Evolutionary conservation across 1,139 yeast genomes (phyloP), one percentile per base, ranked within the genome.

Genomic region (Protomyces gravidus): DNA sequence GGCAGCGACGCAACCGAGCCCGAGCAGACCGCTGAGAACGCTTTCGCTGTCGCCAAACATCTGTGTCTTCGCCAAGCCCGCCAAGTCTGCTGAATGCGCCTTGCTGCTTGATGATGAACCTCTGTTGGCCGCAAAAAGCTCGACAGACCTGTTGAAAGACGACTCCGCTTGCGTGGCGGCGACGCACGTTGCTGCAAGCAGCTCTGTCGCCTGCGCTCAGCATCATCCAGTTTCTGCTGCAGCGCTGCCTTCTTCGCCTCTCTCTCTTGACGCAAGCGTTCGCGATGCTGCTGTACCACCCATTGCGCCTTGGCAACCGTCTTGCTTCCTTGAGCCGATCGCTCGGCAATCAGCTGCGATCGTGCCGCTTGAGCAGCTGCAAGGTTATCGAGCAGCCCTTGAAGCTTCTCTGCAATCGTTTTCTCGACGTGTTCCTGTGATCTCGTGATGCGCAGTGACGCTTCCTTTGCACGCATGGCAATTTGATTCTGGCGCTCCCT

Each of bases 311-410:
- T 30, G 3, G 58, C 58, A 7, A 53, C 50, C 11, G 36, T 45
- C 28, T 36, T 45, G 26, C 51, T 45, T 11, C 58, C 58, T 23
- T 53, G 47, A n/a, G 58, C 58, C 5, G 58, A 45, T 5, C 45
- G 45, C 15, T 21, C 6, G 5, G 58, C 58, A 46, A 45, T 33
- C 19, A 53, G 47, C 21, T 50, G 45, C 27, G 36, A 23, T 11
- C 58, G 45, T 4, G 58, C 58, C n/a, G 58, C 58, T 46, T 53
- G 58, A 4, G 58, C 58, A 3, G 58, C 58, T 7, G 47, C 30
- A 15, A 45, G 30, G 6, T 45, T 27, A 3, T 21, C 58, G 3
- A 50, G 58, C 36, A 53, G 45, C 23, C 36, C 51, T 27, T 53
- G 46, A 5, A 53, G 39, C 28, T 46, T 45, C 15, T 45, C 45